Conservation (phyloP, 1,139 yeast genomes). For the Scheffersomyces insectosa region DNA sequence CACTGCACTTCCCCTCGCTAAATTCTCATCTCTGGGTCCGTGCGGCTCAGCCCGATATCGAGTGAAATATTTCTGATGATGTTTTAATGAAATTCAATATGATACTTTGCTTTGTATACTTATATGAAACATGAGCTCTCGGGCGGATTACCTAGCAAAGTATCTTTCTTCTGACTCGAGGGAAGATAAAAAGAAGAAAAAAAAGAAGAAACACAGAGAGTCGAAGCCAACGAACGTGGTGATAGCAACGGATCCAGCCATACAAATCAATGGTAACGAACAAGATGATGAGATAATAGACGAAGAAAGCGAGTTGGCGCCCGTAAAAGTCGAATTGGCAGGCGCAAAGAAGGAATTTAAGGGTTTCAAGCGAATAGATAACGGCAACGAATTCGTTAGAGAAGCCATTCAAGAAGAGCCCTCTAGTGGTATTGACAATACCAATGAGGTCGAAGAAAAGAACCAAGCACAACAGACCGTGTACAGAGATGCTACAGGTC, state of each 20-base stretch:
- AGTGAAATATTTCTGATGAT: too few species aligned
- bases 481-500: slow-evolving; percentile 62
- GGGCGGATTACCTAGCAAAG: slow-evolving; percentile 54
- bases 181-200: slow-evolving; percentile 24
- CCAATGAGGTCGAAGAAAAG: slow-evolving; percentile 2
- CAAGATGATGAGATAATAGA: slow-evolving; percentile 15
- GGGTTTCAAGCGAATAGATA: slow-evolving; percentile 43
- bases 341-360: slow-evolving; percentile 14
- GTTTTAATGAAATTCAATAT: too few species aligned
- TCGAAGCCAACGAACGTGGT: slow-evolving; percentile 10
- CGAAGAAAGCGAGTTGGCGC: slow-evolving; percentile 25
- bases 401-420: slow-evolving; percentile 1
- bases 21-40: too few species aligned
- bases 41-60: too few species aligned
- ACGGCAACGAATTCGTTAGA: slow-evolving; percentile 19
- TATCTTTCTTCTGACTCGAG: slow-evolving; percentile 34
- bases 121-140: slow-evolving; percentile 25
- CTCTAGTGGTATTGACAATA: slow-evolving; percentile 5
- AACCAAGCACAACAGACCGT: slow-evolving; percentile 39
- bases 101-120: background rate
- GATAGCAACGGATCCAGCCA: slow-evolving; percentile 16
- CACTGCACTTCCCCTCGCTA: too few species aligned
- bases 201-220: slow-evolving; percentile 16
- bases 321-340: slow-evolving; percentile 20
- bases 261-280: slow-evolving; percentile 10